These are phyloP conservation scores for Psilocybe azurescens DNA, from an alignment of 768 basidiomycete species.

Conservation along the genomic window DNA sequence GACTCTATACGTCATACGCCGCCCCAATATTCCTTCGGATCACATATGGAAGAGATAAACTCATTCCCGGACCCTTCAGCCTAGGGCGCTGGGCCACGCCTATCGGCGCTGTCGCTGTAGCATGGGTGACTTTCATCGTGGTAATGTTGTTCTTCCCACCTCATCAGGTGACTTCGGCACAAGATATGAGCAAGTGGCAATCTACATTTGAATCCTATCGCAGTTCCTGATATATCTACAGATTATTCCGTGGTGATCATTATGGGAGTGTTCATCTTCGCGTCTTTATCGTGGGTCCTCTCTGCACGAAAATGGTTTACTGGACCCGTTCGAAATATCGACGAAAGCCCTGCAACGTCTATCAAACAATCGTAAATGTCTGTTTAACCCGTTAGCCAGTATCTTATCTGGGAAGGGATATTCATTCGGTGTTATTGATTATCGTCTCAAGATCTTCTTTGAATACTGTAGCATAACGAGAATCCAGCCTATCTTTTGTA, in stretches of 20 bases:
- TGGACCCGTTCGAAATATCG: constrained; percentile 63
- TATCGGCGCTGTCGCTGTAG: constrained; percentile 62
- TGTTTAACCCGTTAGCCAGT: not conserved
- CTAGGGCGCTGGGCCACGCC: constrained; percentile 67
- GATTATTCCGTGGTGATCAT: constrained; percentile 76
- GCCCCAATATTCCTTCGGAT: constrained; percentile 74
- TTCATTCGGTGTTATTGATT: not conserved
- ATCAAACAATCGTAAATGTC: not conserved
- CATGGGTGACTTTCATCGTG: constrained; percentile 70
- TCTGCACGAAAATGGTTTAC: constrained; percentile 77
- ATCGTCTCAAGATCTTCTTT: not conserved
- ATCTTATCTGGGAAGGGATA: not conserved
- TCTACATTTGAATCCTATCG: not conserved
- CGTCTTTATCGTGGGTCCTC: constrained; percentile 64
- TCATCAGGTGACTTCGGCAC: constrained; percentile 40
- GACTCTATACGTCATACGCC: constrained; percentile 71
- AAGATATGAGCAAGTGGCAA: constrained; percentile 61
- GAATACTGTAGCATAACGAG: no score
- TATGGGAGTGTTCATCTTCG: constrained; percentile 67
- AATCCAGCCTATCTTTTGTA: no score
- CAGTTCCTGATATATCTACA: constrained; percentile 28
- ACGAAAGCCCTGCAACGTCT: constrained; percentile 24
- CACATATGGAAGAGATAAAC: constrained; percentile 64
- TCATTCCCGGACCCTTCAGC: constrained; percentile 63
- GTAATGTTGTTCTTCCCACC: constrained; percentile 65